Base-by-base conservation (phyloP, 352 stramenopile genomes). In the Phytophthora boehmeriae region DNA sequence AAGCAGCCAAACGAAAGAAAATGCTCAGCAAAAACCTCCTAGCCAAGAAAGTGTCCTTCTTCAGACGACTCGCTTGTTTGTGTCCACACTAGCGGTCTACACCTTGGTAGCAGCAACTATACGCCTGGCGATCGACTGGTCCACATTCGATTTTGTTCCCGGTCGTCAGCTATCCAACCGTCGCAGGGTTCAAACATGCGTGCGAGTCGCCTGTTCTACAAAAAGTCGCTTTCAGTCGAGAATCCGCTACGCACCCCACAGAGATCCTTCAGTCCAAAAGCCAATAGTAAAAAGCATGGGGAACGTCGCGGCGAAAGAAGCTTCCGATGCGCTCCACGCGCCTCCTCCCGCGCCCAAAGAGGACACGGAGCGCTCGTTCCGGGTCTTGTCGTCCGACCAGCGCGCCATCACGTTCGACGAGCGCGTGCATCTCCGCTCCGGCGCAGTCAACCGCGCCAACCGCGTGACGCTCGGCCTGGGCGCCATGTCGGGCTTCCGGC, bases 371-470 rank as follows among this genome's bases (percentile, higher is more conserved):
- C 63, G 64, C 47, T 63, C 59, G 13, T 94, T 94, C 66, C 82
- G 81, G 59, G 62, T 78, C 35, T 72, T 95, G 2, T 92, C 83
- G 38, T 63, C 76, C 2, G 75, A 86, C 59, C 86, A 95, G 64
- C 86, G 86, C 64, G 80, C 83, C 32, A 67, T 89, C 39, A 95
- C 86, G 1, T 95, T 95, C 46, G 86, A 95, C 52, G 86, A 95
- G 71, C 86, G 86, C 47, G 73, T 90, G 48, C 85, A 92, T 49
- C 41, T 92, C 46, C 76, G 66, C n/a, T 20, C 53, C 0, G 56
- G 52, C 8, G 55, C 59, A 8, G 38, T 62, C 17, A 53, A 25
- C n/a, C 45, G 51, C 20, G 45, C 62, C 23, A 49, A 72, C 50
- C 67, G 71, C 49, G 73, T 88, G 56, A 87, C 73, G 32, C 71